These are phyloP conservation scores for Perilla frutescens DNA, from an alignment of 257 asterid genomes.

Conservation along the genomic window DNA sequence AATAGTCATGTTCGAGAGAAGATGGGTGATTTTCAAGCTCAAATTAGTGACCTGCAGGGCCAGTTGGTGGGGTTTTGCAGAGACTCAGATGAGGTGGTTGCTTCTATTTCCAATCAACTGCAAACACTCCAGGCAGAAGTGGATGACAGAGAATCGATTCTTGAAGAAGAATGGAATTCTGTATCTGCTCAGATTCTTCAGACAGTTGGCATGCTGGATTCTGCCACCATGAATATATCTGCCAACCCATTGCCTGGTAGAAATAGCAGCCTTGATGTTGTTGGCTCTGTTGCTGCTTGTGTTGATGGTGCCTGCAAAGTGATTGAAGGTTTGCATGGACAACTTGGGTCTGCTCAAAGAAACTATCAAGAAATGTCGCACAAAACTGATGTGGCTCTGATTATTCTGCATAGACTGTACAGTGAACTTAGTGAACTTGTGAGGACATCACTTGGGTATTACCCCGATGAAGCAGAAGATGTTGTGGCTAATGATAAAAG, in stretches of 20 bases:
- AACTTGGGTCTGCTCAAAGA: conserved; percentile 57
- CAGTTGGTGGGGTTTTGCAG: conserved; percentile 58
- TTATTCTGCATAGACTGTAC: conserved; percentile 53
- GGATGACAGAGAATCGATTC: conserved; percentile 52
- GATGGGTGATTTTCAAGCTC: conserved; percentile 50
- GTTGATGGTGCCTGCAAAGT: conserved; percentile 59
- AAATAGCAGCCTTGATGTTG: conserved; percentile 46
- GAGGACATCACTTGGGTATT: conserved; percentile 41
- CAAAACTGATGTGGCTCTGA: conserved; percentile 51
- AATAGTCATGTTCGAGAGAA: conserved; percentile 59
- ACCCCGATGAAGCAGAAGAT: conserved; percentile 46
- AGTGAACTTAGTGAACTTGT: conserved; percentile 58
- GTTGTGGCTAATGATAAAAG: conserved; percentile 44
- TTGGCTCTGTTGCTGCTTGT: conserved; percentile 60
- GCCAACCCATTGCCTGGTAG: conserved; percentile 42
- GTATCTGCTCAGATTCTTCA: conserved; percentile 57
- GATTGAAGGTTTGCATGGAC: conserved; percentile 62
- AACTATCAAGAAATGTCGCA: conserved; percentile 53
- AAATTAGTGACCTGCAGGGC: conserved; percentile 57
- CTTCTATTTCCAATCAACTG: conserved; percentile 61
- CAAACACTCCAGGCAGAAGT: conserved; percentile 63
- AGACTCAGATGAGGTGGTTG: conserved; percentile 58
- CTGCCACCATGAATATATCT: conserved; percentile 43
- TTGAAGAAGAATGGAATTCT: conserved; percentile 70
- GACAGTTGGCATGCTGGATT: conserved; percentile 60